Evolutionary conservation across 768 basidiomycete species (phyloP).

Genomic region (Pisolithus tinctorius): DNA sequence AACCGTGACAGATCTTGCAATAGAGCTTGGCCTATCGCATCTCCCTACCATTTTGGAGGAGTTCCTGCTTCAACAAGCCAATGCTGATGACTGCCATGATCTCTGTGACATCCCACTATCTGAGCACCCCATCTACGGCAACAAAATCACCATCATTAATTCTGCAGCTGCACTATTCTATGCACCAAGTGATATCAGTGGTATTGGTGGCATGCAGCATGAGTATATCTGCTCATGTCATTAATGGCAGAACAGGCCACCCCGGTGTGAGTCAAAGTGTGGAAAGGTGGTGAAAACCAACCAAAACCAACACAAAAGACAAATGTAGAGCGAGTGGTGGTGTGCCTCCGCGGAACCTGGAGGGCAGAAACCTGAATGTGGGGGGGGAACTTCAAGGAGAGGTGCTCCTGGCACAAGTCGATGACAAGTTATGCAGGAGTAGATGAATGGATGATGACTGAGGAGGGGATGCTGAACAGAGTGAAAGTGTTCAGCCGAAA

Average conservation of each 20-base stretch:
- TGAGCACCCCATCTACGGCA: slow-evolving; percentile 10
- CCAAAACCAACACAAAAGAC: too few species aligned
- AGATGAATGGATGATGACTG: too few species aligned
- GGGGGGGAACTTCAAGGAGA: too few species aligned
- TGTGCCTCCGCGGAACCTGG: too few species aligned
- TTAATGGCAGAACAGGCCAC: neutral
- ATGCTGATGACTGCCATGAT: neutral
- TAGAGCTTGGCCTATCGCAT: slow-evolving; percentile 22
- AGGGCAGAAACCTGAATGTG: too few species aligned
- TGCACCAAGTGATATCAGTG: slow-evolving; percentile 3
- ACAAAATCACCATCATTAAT: slow-evolving; percentile 1
- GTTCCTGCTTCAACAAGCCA: slow-evolving; percentile 1
- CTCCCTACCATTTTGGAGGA: slow-evolving; percentile 17
- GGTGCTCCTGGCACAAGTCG: too few species aligned
- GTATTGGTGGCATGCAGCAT: slow-evolving; percentile 7
- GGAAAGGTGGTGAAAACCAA: too few species aligned
- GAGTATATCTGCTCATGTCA: slow-evolving; percentile 3
- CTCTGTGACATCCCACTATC: neutral
- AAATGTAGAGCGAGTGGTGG: too few species aligned
- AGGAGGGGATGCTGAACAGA: too few species aligned
- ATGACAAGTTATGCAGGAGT: too few species aligned
- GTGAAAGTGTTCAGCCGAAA: too few species aligned
- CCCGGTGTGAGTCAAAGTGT: slow-evolving; percentile 9
- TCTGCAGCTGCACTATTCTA: slow-evolving; percentile 2
- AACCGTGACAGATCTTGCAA: slow-evolving; percentile 16